phyloP scores from a whole-genome alignment of 176 grass and related monocot genomes.

The Eragrostis curvula region DNA sequence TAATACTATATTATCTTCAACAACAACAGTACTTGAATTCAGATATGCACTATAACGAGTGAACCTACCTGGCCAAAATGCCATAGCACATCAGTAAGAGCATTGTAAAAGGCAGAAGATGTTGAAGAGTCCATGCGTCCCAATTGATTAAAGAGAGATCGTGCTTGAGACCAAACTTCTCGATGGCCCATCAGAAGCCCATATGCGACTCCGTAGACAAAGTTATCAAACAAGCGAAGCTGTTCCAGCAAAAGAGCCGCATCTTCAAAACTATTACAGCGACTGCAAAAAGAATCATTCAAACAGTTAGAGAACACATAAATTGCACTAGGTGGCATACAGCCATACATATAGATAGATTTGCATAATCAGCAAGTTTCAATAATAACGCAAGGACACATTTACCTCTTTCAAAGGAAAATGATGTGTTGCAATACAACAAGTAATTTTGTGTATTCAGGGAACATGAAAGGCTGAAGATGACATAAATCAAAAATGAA shows the following conservation, averaged over 20 bases:
- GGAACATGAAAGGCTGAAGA: constrained; percentile 16
- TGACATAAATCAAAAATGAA: neutral
- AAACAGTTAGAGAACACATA: constrained; percentile 13
- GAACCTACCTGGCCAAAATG: constrained; percentile 97
- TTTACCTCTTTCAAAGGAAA: constrained; percentile 6
- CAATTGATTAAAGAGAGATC: constrained; percentile 78
- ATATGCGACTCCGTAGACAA: constrained; percentile 89
- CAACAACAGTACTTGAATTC: constrained; percentile 6
- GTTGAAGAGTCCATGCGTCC: constrained; percentile 86
- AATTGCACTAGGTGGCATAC: neutral
- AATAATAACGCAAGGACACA: neutral
- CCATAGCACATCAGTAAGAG: constrained; percentile 98
- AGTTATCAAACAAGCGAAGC: constrained; percentile 92
- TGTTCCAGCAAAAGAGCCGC: constrained; percentile 96
- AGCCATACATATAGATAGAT: neutral
- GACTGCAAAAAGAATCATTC: constrained; percentile 63
- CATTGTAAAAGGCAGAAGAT: constrained; percentile 98
- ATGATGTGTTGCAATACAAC: neutral
- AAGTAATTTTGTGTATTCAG: neutral
- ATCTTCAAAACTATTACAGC: constrained; percentile 93
- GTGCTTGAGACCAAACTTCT: constrained; percentile 79
- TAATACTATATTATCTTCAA: constrained; percentile 7
- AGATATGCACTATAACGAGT: constrained; percentile 9
- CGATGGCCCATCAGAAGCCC: constrained; percentile 86
- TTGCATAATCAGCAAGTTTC: neutral